Conservation (phyloP, 1,139 yeast genomes). For the Hyphopichia buzzinii region DNA sequence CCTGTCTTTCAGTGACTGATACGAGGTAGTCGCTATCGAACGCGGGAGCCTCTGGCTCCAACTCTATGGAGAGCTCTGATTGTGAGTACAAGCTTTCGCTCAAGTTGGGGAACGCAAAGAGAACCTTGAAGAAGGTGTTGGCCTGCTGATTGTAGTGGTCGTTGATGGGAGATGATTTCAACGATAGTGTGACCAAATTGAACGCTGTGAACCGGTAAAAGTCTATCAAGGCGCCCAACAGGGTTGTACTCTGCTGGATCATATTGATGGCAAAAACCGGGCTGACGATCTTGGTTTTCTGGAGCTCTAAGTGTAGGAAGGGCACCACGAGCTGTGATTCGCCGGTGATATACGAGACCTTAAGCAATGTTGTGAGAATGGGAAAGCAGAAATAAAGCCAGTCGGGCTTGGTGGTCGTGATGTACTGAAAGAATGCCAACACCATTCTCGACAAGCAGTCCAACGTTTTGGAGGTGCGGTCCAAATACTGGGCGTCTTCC, state of each 20-base stretch:
- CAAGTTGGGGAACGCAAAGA: conserved; percentile 27
- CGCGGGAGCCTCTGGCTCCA: neutral
- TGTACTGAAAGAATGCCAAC: conserved; percentile 5
- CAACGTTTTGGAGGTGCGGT: conserved; percentile 9
- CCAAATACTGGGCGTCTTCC: conserved; percentile 9
- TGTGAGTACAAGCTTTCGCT: conserved; percentile 3
- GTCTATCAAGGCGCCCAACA: conserved; percentile 20
- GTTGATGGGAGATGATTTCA: conserved; percentile 7
- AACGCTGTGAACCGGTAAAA: conserved; percentile 33
- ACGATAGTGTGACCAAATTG: conserved; percentile 23
- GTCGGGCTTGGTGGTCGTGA: conserved; percentile 5
- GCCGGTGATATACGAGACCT: conserved; percentile 24
- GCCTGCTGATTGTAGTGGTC: conserved; percentile 18
- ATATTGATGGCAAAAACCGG: conserved; percentile 24
- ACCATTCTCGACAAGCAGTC: conserved; percentile 9
- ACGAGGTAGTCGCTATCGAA: neutral
- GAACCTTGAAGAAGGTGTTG: conserved; percentile 23
- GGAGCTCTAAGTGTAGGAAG: conserved; percentile 10
- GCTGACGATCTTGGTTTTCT: conserved; percentile 7
- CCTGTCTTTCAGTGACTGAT: conserved; percentile 27
- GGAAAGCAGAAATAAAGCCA: conserved; percentile 13
- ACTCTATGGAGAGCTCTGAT: neutral
- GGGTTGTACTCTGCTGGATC: conserved; percentile 14
- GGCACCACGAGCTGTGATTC: conserved; percentile 17
- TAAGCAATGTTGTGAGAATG: conserved; percentile 18